Base-by-base conservation (phyloP, 495 filamentous ascomycete species). In the Pseudotulostoma volvatum region DNA sequence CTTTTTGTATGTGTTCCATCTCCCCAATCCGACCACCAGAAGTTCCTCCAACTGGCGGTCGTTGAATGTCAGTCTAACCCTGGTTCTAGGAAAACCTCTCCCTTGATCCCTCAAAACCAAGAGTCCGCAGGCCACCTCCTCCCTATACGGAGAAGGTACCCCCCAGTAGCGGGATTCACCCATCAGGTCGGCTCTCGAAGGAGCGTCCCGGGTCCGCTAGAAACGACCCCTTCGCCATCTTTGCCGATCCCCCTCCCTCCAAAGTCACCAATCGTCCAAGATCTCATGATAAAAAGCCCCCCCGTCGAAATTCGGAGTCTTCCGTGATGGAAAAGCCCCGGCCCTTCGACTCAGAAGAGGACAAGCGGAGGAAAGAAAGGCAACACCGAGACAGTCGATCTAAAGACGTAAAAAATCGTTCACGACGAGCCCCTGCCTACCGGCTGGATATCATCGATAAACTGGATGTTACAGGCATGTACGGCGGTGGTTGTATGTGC, bases 391-490 rank as follows among this genome's bases (percentile, higher is more conserved):
- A 93, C 39, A 66, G 64, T 50, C 61, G 74, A 57, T 56, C 73
- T 33, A 71, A 67, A 39, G 74, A 85, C 41, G 65, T 67, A 43
- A 71, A 63, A 53, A 53, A 68, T 39, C 51, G 61, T 20, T 66
- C 67, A 28, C 55, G 54, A 38, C 60, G 57, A 41, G 50, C 57
- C 50, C 61, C 59, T 39, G 73, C 66, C 42, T 70, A 76, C 38
- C 75, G 76, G 43, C 58, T 96, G 40, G 92, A 99, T 56, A 72
- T 96, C 36, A 99, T 99, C 48, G 92, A 99, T 58, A 88, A 93
- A 52, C 67, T 99, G 34, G 92, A 99, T 67, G 90, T 88, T 33
- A 94, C 88, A 8, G 87, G 88, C 48, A 92, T 99, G 49, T 95
- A 93, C 52, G 90, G 92, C 32, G 81, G 84, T 42, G 90, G 90